Conservation (phyloP, 345 rosid genomes). For the Lepidium sativum region DNA sequence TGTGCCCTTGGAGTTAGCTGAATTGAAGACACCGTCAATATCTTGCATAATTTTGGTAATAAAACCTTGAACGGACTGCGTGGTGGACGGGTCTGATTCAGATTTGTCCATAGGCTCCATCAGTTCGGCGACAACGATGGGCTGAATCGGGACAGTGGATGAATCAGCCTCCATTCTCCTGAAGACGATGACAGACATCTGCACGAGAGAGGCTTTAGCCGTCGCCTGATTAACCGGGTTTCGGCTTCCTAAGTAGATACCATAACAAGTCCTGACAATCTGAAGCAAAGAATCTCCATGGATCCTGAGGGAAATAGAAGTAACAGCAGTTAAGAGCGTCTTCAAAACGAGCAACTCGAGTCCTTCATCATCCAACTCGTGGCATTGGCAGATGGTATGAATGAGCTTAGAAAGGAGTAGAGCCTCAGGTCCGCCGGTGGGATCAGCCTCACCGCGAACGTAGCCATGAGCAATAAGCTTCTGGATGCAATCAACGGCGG, state of each 20-base stretch:
- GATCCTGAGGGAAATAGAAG: constrained; percentile 75
- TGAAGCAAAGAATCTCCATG: constrained; percentile 89
- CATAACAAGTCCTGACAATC: constrained; percentile 91
- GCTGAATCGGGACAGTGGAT: constrained; percentile 87
- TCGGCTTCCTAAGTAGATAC: constrained; percentile 84
- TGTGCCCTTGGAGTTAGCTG: constrained; percentile 41
- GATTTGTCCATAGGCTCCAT: constrained; percentile 88
- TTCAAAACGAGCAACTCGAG: constrained; percentile 67
- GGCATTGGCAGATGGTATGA: constrained; percentile 77
- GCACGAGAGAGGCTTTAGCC: constrained; percentile 90
- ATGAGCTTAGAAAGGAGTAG: constrained; percentile 58
- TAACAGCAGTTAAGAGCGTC: constrained; percentile 80
- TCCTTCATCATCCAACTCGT: constrained; percentile 71
- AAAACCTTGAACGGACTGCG: constrained; percentile 84
- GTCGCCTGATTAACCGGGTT: constrained; percentile 90
- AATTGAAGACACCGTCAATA: constrained; percentile 58
- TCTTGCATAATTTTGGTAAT: constrained; percentile 75
- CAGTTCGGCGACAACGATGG: constrained; percentile 96
- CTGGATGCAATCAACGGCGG: constrained; percentile 85
- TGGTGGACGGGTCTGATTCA: constrained; percentile 64
- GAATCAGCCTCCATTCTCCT: constrained; percentile 99
- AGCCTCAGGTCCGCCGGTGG: constrained; percentile 64
- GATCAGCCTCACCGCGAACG: constrained; percentile 96
- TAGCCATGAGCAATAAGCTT: constrained; percentile 83
- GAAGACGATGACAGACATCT: constrained; percentile 94